Percentiles rank a stretch among this genome's conserved stretches.
These are phyloP conservation scores for Brassica napus DNA, from an alignment of 345 rosid genomes.

Conservation along the genomic window DNA sequence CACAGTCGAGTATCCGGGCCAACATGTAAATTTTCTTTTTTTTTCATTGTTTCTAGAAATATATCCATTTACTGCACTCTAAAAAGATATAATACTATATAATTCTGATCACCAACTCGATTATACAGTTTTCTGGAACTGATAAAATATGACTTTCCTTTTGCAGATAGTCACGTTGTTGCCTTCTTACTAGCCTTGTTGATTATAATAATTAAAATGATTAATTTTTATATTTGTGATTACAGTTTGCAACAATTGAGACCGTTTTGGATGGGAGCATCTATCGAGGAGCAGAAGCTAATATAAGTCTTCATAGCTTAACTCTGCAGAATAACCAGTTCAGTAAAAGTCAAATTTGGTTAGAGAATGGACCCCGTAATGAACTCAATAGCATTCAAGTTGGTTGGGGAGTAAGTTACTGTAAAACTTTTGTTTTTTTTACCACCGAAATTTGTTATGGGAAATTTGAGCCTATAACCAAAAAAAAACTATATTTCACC, in stretches of 20 bases:
- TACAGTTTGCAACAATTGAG: background rate
- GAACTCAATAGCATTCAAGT: too few species aligned
- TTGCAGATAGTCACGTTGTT: background rate
- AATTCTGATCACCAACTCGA: background rate
- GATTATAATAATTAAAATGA: background rate
- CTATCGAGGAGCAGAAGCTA: too few species aligned
- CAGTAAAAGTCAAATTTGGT: too few species aligned
- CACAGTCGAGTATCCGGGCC: background rate
- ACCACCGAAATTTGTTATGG: too few species aligned
- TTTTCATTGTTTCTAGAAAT: background rate
- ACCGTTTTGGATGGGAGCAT: background rate
- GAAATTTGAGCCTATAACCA: too few species aligned
- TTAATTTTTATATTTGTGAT: background rate
- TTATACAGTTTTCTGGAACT: background rate
- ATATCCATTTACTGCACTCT: background rate
- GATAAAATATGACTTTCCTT: background rate
- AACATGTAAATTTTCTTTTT: slow-evolving; percentile 1
- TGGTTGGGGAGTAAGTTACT: too few species aligned
- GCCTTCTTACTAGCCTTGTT: background rate
- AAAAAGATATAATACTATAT: too few species aligned
- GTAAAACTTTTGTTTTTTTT: too few species aligned
- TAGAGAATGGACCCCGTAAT: too few species aligned
- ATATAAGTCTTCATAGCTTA: too few species aligned
- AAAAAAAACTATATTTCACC: too few species aligned
- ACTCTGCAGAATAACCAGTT: too few species aligned